Base-by-base conservation (phyloP, 1,284 basidiomycete genomes). In the Athelia psychrophila region DNA sequence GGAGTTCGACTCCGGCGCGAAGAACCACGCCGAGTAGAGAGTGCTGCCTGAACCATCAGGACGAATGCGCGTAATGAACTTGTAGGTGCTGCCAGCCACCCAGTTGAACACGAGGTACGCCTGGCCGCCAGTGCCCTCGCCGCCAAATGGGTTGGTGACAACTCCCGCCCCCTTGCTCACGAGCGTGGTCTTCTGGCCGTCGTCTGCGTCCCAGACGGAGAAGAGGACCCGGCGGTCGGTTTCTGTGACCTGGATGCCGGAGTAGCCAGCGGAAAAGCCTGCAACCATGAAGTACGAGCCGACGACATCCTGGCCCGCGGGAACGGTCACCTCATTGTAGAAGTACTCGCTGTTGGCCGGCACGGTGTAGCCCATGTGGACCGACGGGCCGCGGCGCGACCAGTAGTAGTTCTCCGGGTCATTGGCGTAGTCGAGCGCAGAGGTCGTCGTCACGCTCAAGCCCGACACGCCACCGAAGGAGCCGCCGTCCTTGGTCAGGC, bases 241-340 rank as follows among this genome's bases (percentile, higher is more conserved):
- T 23, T 48, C 32, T 16, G 40, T 52, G 45, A 54, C 53, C 44
- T 54, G 53, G 51, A 54, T 54, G 51, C 53, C 53, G 30, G 44
- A 47, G 45, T 54, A 54, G 38, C 53, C 53, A 36, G 20, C 50
- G 32, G 16, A 10, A 50, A 54, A 54, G 44, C 53, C 53, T 16
- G 27, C 32, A 36, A 48, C 53, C 53, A 54, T 54, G 44, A 54
- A 52, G 50, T 54, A 54, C 50, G 53, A 54, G 13, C 53, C 53
- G 53, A 54, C 25, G 45, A 22, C 33, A 24, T 54, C 53, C 50
- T 54, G 51, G 25, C 50, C 44, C n/a, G 27, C 45, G 24, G 53
- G 53, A 15, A 54, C 53, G 32, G 53, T 52, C 3, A 54, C 53
- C 24, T 54, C 50, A 25, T 47, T 52, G 53, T 54, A 54, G 53